Evolutionary conservation across 2,329 filamentous ascomycete species (phyloP).

Genomic region (Talaromyces albobiverticillius): DNA sequence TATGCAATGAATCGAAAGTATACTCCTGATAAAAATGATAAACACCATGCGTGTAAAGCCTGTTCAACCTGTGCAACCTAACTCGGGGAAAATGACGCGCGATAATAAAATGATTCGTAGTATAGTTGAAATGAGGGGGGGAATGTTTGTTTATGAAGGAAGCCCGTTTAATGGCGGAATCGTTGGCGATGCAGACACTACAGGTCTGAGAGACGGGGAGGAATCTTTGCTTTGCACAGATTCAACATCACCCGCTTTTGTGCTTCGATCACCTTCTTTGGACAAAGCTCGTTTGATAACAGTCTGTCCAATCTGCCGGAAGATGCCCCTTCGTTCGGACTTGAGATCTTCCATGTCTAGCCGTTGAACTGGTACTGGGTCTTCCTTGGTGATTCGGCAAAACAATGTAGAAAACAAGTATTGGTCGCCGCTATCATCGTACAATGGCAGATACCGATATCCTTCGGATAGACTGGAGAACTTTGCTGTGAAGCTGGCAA

Average conservation of each 20-base stretch:
- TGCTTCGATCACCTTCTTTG: slow-evolving; percentile 35
- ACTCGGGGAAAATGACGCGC: not conserved
- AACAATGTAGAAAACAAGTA: slow-evolving; percentile 95
- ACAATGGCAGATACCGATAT: slow-evolving; percentile 86
- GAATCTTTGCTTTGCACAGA: slow-evolving; percentile 25
- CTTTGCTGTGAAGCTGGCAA: slow-evolving; percentile 92
- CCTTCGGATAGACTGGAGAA: slow-evolving; percentile 85
- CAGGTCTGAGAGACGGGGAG: slow-evolving; percentile 34
- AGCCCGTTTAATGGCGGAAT: slow-evolving; percentile 21
- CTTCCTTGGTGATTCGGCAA: slow-evolving; percentile 73
- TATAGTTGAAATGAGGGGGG: not conserved
- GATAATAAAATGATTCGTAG: not conserved
- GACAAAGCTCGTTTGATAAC: slow-evolving; percentile 44
- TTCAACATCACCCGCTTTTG: slow-evolving; percentile 27
- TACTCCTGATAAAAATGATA: not conserved
- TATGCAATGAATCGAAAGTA: slow-evolving; percentile 4
- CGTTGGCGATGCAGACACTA: slow-evolving; percentile 35
- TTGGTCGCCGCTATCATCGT: slow-evolving; percentile 84
- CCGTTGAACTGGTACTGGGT: slow-evolving; percentile 43
- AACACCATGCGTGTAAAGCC: slow-evolving; percentile 5
- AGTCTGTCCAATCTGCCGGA: slow-evolving; percentile 42
- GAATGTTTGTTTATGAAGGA: not conserved
- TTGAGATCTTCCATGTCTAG: slow-evolving; percentile 38
- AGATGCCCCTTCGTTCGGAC: slow-evolving; percentile 39
- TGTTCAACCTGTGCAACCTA: not conserved